phyloP scores from a whole-genome alignment of 2,329 filamentous ascomycete genomes.

The Colletotrichum noveboracense region DNA sequence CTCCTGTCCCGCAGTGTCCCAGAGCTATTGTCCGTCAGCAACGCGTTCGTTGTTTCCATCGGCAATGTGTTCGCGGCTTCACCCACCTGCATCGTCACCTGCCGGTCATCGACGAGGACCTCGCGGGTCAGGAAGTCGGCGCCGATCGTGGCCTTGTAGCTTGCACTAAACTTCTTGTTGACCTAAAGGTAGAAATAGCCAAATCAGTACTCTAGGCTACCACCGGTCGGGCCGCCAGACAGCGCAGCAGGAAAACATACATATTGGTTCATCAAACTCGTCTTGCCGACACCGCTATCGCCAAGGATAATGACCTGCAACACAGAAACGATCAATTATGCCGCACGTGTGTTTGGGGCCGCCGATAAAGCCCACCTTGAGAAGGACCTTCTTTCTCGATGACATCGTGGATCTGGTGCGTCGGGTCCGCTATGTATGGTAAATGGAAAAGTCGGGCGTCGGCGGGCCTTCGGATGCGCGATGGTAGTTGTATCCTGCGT shows the following conservation, averaged over 20 bases:
- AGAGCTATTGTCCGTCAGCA: slow-evolving; percentile 65
- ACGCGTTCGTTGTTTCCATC: neutral
- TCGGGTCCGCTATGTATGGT: neutral
- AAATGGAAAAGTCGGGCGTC: neutral
- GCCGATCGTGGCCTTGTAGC: slow-evolving; percentile 99
- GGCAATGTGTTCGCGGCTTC: slow-evolving; percentile 29
- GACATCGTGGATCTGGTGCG: slow-evolving; percentile 60
- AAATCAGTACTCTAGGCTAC: neutral
- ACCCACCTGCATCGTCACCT: slow-evolving; percentile 94
- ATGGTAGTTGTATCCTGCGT: neutral
- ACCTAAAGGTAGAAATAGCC: slow-evolving; percentile 64
- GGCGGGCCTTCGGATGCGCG: neutral
- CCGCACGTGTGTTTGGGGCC: neutral
- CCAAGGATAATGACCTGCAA: slow-evolving; percentile 95
- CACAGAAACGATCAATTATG: slow-evolving; percentile 3
- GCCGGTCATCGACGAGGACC: slow-evolving; percentile 93
- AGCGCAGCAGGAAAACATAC: slow-evolving; percentile 59
- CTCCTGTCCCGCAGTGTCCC: slow-evolving; percentile 97
- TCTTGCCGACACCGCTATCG: slow-evolving; percentile 99
- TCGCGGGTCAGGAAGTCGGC: slow-evolving; percentile 99
- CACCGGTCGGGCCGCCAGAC: neutral
- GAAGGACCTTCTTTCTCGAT: slow-evolving; percentile 86
- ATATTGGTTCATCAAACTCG: slow-evolving; percentile 99
- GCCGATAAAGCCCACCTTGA: slow-evolving; percentile 68
- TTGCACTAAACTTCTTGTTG: slow-evolving; percentile 99